Evolutionary conservation across 805 yeast species (phyloP), one percentile per base, ranked within the genome.

Genomic region (Millerozyma miso): DNA sequence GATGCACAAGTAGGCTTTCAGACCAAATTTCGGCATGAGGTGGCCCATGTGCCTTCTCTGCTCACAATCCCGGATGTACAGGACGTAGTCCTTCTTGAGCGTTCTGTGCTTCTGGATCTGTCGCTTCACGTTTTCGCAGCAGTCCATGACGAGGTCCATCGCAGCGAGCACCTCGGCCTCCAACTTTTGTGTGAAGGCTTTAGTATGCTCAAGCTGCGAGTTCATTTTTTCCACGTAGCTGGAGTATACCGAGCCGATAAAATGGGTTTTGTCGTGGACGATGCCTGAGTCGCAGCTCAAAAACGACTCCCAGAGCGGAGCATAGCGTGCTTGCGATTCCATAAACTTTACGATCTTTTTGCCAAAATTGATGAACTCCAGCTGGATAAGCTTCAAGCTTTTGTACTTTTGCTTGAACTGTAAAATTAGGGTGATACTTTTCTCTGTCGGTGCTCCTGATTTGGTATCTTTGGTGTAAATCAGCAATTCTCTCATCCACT

Each of bases 1-100:
- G 32, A 41, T 42, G 37, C 43, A 46, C 16, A 41, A 31, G 17
- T 47, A 46, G 18, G 45, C 51, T 17, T 33, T 45, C 4, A 15
- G 14, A 12, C 34, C 18, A 4, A 34, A 33, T 33, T 38, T 41
- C 17, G 37, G 41, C 14, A 45, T 19, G 31, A 33, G 31, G 16
- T 34, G 31, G 14, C 37, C 33, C 35, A 35, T 35, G 15, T 40
- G 35, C 19, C 33, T 38, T 23, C 17, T 16, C 32, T 33, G 39
- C 12, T 41, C 42, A 17, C 37, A 32, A 4, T 38, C 31, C 31
- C 15, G 35, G 17, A 42, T 23, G 35, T 44, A 47, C 13, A 3
- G 29, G 20, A 40, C 38, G 36, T 45, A 47, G 7, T 38, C 35
- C 8, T 37, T 32, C 29, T 35, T 39, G 4, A 33, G 19, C 38